A percentile compares a stretch with the other conserved stretches of the same genome.
These are phyloP conservation scores for Wakefieldia striispora DNA, from an alignment of 768 basidiomycete species.

Conservation along the genomic window DNA sequence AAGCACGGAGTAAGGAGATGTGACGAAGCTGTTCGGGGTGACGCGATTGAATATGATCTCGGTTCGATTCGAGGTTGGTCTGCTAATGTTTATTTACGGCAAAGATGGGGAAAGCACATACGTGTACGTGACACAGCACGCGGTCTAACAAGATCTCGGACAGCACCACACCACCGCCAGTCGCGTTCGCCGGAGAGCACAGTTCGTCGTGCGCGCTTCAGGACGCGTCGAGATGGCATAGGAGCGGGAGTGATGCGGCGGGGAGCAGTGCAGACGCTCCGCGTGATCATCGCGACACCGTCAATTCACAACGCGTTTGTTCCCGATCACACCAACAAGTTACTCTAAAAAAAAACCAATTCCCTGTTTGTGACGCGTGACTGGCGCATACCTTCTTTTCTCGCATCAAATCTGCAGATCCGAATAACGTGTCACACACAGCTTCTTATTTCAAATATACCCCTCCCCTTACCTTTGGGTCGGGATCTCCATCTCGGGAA, in stretches of 20 bases:
- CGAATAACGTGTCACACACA: slow-evolving; percentile 25
- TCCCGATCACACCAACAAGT: too few relatives aligned
- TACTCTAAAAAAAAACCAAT: slow-evolving; percentile 5
- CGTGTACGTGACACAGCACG: slow-evolving; percentile 24
- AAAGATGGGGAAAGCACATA: slow-evolving; percentile 18
- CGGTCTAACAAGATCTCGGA: slow-evolving; percentile 8
- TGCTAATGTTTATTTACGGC: slow-evolving; percentile 32
- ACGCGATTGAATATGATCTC: slow-evolving; percentile 26
- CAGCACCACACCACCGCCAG: not conserved
- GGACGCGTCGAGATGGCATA: slow-evolving; percentile 7
- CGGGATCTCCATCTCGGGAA: slow-evolving; percentile 11
- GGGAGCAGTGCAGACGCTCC: too few relatives aligned
- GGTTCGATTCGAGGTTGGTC: slow-evolving; percentile 20
- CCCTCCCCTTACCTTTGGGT: slow-evolving; percentile 4
- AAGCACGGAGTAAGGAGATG: slow-evolving; percentile 4
- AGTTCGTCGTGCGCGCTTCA: not conserved
- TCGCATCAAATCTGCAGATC: slow-evolving; percentile 31
- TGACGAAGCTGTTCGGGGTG: slow-evolving; percentile 15
- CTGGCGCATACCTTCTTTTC: slow-evolving; percentile 10
- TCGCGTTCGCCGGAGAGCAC: too few relatives aligned
- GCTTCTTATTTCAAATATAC: slow-evolving; percentile 34
- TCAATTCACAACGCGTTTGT: too few relatives aligned
- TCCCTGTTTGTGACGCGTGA: slow-evolving; percentile 23
- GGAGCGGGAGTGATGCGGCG: not conserved
- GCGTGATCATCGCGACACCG: too few relatives aligned